Base-by-base conservation (phyloP, 2,329 filamentous ascomycete species). In the Pyricularia sp. region DNA sequence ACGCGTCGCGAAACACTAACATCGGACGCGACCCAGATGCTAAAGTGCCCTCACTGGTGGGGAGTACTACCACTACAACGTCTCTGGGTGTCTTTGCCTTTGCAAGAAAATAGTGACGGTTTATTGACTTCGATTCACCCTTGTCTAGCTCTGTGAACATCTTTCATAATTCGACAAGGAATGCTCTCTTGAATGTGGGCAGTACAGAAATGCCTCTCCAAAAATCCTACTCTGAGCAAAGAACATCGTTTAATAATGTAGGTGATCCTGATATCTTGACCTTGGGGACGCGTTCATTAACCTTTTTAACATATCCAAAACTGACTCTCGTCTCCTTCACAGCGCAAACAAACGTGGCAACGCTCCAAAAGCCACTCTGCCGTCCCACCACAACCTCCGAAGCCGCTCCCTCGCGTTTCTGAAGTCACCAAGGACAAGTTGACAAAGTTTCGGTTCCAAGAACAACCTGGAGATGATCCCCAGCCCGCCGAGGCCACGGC, bases 381-480 rank as follows among this genome's bases (percentile, higher is more conserved):
- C 64, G 77, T 77, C 74, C 64, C 75, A 79, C 69, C 76, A 77
- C 55, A 77, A 74, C 42, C 81, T 58, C 76, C 75, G 12, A 79
- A 77, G 55, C 79, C 80, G 55, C 76, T 83, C 7, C 79, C 81
- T 36, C 82, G 84, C 23, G 80, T 88, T 14, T 89, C 88, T 58
- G 81, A 85, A 36, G 81, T 80, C 10, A 88, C 88, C 12, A 89
- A 86, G 74, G 85, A 80, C 71, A 90, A 89, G 73, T 80, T 90
- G 36, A 85, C 83, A 70, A 78, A 79, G 36, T 86, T 86, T 74
- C 85, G 86, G 69, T 89, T 87, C 71, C 79, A 82, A 31, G 58
- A 20, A 31, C 7, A 20, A 23, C 7, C 58, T 6, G 58, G 61
- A 36, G 33, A 67, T 79, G 81, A 17, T 75, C 78, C 9, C 71